Percentiles rank a stretch among this genome's conserved stretches.
phyloP scores from a whole-genome alignment of 2,329 filamentous ascomycete genomes.

The Neofusicoccum parvum region DNA sequence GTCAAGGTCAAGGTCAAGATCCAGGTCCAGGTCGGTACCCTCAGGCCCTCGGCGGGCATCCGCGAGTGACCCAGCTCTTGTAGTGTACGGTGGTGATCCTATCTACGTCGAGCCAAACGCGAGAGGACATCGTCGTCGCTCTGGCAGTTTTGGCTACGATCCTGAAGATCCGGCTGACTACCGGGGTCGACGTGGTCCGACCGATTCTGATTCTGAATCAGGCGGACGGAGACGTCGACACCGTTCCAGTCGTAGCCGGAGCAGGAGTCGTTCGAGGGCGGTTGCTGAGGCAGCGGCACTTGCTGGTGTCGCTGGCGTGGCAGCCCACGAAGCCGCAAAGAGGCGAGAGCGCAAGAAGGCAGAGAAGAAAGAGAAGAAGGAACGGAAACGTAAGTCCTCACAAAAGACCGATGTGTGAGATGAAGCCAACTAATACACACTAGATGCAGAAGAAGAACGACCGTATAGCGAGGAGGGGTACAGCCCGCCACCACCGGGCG shows the following conservation, averaged over 20 bases:
- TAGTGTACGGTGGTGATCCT: conserved; percentile 66
- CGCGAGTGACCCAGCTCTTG: conserved; percentile 55
- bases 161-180: conserved; percentile 46
- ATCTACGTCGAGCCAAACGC: conserved; percentile 58
- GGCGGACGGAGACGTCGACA: conserved; percentile 31
- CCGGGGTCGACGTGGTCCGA: conserved; percentile 46
- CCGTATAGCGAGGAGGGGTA: conserved; percentile 7
- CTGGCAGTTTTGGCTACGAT: conserved; percentile 31
- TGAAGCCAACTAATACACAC: conserved; percentile 20
- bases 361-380: conserved; percentile 55
- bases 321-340: conserved; percentile 60
- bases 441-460: conserved; percentile 26
- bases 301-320: conserved; percentile 59
- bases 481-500: not conserved
- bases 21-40: conserved; percentile 49
- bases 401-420: not conserved
- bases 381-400: conserved; percentile 51
- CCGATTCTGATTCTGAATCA: conserved; percentile 35
- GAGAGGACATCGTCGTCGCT: conserved; percentile 46
- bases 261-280: conserved; percentile 52
- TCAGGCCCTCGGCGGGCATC: conserved; percentile 49
- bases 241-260: conserved; percentile 43
- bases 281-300: conserved; percentile 60
- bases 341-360: conserved; percentile 58
- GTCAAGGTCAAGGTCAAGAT: conserved; percentile 39